Evolutionary conservation across 345 rosid genomes (phyloP).

Genomic region (Toxicodendron radicans): DNA sequence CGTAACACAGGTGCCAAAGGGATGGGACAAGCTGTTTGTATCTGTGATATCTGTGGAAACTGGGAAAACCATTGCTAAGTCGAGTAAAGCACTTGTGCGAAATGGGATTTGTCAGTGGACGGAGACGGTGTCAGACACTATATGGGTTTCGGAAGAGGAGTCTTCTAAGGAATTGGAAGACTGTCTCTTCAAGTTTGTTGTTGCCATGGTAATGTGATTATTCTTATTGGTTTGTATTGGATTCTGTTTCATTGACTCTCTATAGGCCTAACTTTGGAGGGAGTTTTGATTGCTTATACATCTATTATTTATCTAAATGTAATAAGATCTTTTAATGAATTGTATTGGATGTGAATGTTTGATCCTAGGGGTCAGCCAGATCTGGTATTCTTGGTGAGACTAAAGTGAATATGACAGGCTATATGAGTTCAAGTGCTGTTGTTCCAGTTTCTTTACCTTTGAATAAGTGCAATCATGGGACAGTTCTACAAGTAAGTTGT

Average conservation of each 20-base stretch:
- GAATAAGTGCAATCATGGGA: constrained; percentile 51
- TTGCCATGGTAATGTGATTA: constrained; percentile 39
- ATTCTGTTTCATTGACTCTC: neutral
- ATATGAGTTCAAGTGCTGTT: constrained; percentile 33
- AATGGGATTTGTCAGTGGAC: constrained; percentile 65
- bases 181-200: constrained; percentile 42
- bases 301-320: neutral
- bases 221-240: neutral
- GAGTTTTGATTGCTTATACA: neutral
- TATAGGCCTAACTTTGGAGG: neutral
- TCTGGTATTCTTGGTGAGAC: constrained; percentile 64
- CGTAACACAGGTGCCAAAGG: constrained; percentile 52
- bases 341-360: neutral
- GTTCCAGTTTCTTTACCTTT: constrained; percentile 50
- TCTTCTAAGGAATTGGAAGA: constrained; percentile 41
- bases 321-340: too few species aligned
- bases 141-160: constrained; percentile 36
- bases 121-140: constrained; percentile 43
- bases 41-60: constrained; percentile 44
- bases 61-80: constrained; percentile 50
- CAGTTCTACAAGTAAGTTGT: constrained; percentile 49
- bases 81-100: constrained; percentile 37
- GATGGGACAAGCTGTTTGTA: constrained; percentile 66
- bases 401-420: constrained; percentile 41
- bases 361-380: constrained; percentile 48